These are phyloP conservation scores for Trichoderma sp. DNA, from an alignment of 2,329 filamentous ascomycete species.

Conservation along the genomic window DNA sequence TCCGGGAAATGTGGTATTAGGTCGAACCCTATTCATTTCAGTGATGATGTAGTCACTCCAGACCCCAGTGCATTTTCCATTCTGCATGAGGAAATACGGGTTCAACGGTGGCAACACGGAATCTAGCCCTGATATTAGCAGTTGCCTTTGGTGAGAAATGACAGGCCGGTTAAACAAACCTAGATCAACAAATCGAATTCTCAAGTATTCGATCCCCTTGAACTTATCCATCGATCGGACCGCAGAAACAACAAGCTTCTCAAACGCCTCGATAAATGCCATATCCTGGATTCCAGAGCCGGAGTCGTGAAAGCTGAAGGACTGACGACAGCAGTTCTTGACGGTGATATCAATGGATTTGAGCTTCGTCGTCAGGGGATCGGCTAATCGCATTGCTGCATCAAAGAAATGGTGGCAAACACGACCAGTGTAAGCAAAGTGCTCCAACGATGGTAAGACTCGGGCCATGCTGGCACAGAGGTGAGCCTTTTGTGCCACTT, in stretches of 20 bases:
- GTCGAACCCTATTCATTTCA: conserved; percentile 58
- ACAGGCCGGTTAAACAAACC: conserved; percentile 41
- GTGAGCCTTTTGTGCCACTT: conserved; percentile 59
- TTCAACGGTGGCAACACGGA: conserved; percentile 69
- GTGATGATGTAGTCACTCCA: conserved; percentile 69
- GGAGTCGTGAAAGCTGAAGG: conserved; percentile 56
- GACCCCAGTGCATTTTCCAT: conserved; percentile 63
- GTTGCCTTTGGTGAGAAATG: background rate
- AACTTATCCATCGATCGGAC: conserved; percentile 60
- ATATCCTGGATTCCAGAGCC: conserved; percentile 70
- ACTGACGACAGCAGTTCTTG: conserved; percentile 68
- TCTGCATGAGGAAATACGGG: conserved; percentile 66
- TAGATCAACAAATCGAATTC: conserved; percentile 73
- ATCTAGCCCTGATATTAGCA: conserved; percentile 43
- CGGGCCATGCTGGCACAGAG: conserved; percentile 64
- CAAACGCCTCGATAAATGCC: conserved; percentile 69
- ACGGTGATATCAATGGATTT: conserved; percentile 69
- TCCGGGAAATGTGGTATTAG: conserved; percentile 58
- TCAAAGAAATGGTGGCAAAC: conserved; percentile 70
- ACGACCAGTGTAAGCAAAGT: conserved; percentile 69
- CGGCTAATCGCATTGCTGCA: conserved; percentile 49
- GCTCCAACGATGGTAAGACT: conserved; percentile 61
- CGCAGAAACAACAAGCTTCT: conserved; percentile 63
- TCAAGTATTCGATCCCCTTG: conserved; percentile 59
- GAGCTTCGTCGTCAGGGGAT: conserved; percentile 51